Evolutionary conservation across 441 rosid genomes (phyloP).

Genomic region (Gossypium schwendimanii): DNA sequence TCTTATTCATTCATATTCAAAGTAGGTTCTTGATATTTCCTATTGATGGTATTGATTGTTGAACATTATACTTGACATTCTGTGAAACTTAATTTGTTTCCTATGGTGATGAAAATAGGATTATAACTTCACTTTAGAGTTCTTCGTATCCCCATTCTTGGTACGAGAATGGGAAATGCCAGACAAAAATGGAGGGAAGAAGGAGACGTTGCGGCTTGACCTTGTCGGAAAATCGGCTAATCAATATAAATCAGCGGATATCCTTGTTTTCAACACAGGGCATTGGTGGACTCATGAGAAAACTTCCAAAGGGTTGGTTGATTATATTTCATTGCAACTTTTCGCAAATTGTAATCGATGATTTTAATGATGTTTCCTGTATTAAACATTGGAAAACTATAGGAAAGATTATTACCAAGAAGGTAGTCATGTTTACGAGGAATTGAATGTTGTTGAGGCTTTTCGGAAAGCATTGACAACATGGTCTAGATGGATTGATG

Average conservation of each 20-base stretch:
- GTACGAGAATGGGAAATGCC: conserved; percentile 78
- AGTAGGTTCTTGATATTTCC: conserved; percentile 30
- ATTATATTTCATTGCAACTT: background rate
- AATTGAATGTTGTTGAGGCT: conserved; percentile 77
- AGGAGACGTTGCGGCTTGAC: conserved; percentile 84
- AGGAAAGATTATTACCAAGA: conserved; percentile 94
- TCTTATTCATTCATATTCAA: conserved; percentile 72
- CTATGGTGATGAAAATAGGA: conserved; percentile 40
- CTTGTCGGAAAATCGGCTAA: conserved; percentile 57
- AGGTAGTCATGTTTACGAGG: conserved; percentile 66
- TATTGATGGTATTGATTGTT: background rate
- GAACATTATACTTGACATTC: background rate
- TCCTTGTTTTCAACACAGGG: conserved; percentile 81
- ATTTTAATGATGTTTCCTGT: background rate
- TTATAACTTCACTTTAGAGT: conserved; percentile 61
- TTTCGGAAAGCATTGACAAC: conserved; percentile 79
- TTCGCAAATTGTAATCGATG: background rate
- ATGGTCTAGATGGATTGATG: conserved; percentile 91
- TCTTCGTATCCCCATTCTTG: conserved; percentile 82
- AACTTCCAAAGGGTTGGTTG: conserved; percentile 70
- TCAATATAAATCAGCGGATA: conserved; percentile 61
- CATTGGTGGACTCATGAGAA: conserved; percentile 99
- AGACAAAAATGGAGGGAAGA: conserved; percentile 47
- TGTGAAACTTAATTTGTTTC: background rate
- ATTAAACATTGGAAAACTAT: conserved; percentile 14